Percentiles rank a stretch among this genome's conserved stretches.
Evolutionary conservation across 2,329 filamentous ascomycete genomes (phyloP).

Genomic region (Aciculosporium take): DNA sequence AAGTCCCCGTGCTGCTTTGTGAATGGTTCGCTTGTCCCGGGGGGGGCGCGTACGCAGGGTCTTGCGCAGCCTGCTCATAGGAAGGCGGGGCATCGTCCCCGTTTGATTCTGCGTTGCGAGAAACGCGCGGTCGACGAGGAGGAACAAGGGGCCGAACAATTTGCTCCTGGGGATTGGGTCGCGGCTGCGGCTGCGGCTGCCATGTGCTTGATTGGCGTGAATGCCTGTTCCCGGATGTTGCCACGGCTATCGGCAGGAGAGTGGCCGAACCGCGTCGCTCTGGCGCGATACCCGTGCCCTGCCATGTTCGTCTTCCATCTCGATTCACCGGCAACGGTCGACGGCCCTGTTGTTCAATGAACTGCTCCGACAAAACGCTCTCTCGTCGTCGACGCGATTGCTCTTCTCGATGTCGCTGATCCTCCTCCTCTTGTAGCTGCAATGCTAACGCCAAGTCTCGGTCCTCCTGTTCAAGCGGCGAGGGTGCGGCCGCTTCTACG

Average conservation of each 20-base stretch:
- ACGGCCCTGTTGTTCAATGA: slow-evolving; percentile 49
- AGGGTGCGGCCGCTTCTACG: slow-evolving; percentile 19
- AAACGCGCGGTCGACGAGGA: slow-evolving; percentile 22
- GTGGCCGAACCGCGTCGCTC: slow-evolving; percentile 12
- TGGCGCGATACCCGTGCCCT: slow-evolving; percentile 3
- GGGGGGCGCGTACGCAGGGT: slow-evolving; percentile 36
- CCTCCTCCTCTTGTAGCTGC: slow-evolving; percentile 89
- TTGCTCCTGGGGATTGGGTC: slow-evolving; percentile 11
- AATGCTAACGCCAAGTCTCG: slow-evolving; percentile 77
- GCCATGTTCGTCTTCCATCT: slow-evolving; percentile 7
- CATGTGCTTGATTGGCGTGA: slow-evolving; percentile 1
- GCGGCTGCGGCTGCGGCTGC: background rate
- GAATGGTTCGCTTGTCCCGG: slow-evolving; percentile 36
- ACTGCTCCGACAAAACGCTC: slow-evolving; percentile 53
- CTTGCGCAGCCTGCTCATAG: slow-evolving; percentile 42
- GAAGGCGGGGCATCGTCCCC: slow-evolving; percentile 40
- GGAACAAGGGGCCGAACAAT: slow-evolving; percentile 30
- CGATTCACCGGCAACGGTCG: slow-evolving; percentile 15
- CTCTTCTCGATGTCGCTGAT: slow-evolving; percentile 57
- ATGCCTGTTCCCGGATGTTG: background rate
- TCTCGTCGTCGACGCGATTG: slow-evolving; percentile 51
- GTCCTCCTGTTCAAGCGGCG: slow-evolving; percentile 56
- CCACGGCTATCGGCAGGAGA: slow-evolving; percentile 3
- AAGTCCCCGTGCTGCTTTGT: slow-evolving; percentile 18
- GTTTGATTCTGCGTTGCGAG: slow-evolving; percentile 23